These are phyloP conservation scores for Hevea brasiliensis DNA, from an alignment of 345 rosid genomes.

Conservation along the genomic window DNA sequence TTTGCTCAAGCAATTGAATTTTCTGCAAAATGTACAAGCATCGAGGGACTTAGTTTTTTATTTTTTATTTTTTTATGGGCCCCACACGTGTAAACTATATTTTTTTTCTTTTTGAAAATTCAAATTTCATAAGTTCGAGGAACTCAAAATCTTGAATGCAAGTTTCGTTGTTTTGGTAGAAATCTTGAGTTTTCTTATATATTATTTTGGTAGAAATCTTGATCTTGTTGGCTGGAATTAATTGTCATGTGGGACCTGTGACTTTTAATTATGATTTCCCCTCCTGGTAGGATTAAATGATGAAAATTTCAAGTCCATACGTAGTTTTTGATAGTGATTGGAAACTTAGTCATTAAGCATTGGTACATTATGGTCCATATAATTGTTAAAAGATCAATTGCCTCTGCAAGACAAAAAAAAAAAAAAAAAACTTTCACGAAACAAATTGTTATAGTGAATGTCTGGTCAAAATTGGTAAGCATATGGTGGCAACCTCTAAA, in stretches of 20 bases:
- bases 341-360: constrained; percentile 9
- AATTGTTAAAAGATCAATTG: too few species aligned
- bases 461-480: too few species aligned
- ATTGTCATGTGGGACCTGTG: constrained; percentile 17
- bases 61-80: neutral
- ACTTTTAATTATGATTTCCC: neutral
- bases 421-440: too few species aligned
- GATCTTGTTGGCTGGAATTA: neutral
- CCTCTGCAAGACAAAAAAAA: too few species aligned
- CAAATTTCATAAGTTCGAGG: too few species aligned
- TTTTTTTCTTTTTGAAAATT: too few species aligned
- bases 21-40: neutral
- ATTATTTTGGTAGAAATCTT: neutral
- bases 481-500: too few species aligned
- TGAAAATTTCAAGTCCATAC: neutral
- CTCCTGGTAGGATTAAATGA: neutral
- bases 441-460: too few species aligned
- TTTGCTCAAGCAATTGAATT: too few species aligned
- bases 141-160: neutral
- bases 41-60: too few species aligned
- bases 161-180: neutral
- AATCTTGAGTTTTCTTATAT: neutral
- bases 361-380: neutral
- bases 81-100: neutral
- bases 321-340: neutral